Percentiles rank a stretch among this genome's conserved stretches.
Evolutionary conservation across 2,329 filamentous ascomycete species (phyloP).

Genomic region (Raffaelea ambrosiae): DNA sequence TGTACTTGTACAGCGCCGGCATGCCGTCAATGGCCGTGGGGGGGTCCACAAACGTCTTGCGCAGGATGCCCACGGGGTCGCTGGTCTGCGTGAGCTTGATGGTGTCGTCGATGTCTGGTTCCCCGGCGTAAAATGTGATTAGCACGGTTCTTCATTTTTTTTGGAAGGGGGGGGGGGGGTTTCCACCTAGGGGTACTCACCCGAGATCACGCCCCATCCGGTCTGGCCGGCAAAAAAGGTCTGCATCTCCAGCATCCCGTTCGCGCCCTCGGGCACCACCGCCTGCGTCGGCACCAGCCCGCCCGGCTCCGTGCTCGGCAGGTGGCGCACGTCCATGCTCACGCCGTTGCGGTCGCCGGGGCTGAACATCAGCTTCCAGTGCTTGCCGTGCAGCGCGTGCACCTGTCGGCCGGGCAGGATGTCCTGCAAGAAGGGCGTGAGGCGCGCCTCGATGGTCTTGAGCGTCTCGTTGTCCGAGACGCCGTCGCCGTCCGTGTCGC

Average conservation of each 20-base stretch:
- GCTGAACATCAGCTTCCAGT: slow-evolving; percentile 45
- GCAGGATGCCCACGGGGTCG: slow-evolving; percentile 70
- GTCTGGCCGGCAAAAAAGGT: slow-evolving; percentile 68
- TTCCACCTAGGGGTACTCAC: no score
- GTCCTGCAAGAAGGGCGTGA: slow-evolving; percentile 71
- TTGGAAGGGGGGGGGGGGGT: no score
- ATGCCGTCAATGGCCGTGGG: slow-evolving; percentile 68
- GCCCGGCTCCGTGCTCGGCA: slow-evolving; percentile 40
- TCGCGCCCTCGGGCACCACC: slow-evolving; percentile 39
- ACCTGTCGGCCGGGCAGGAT: slow-evolving; percentile 64
- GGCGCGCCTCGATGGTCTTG: slow-evolving; percentile 52
- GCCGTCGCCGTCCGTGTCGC: slow-evolving; percentile 39
- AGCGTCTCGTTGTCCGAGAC: slow-evolving; percentile 38
- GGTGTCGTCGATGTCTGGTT: slow-evolving; percentile 79
- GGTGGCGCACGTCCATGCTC: slow-evolving; percentile 50
- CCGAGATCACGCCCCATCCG: slow-evolving; percentile 78
- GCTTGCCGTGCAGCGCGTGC: slow-evolving; percentile 48
- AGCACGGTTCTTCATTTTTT: no score
- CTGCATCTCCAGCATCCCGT: slow-evolving; percentile 52
- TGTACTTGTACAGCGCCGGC: slow-evolving; percentile 69
- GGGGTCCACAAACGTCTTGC: slow-evolving; percentile 72
- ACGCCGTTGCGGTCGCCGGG: slow-evolving; percentile 67
- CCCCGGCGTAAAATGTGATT: no score
- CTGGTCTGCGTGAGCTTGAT: slow-evolving; percentile 86
- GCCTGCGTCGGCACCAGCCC: slow-evolving; percentile 37